Evolutionary conservation across 1,284 basidiomycete genomes (phyloP).

Genomic region (Leccinum pachyderme): DNA sequence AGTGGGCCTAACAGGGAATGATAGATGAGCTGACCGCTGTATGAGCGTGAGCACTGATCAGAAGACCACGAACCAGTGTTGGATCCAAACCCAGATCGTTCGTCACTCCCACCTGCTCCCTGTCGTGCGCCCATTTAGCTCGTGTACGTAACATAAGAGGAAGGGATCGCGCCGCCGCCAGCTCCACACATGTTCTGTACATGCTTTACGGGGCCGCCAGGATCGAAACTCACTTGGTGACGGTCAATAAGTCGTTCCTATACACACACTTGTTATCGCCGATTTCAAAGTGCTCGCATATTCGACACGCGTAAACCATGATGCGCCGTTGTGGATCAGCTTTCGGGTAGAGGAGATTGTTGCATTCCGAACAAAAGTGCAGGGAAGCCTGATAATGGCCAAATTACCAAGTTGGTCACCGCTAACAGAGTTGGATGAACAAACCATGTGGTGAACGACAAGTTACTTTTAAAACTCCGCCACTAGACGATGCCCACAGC

Average conservation of each 20-base stretch:
- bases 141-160: not conserved
- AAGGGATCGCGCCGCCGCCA: constrained; percentile 12
- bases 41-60: not conserved
- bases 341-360: constrained; percentile 92
- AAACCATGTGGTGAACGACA: constrained; percentile 22
- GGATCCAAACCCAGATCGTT: constrained; percentile 89
- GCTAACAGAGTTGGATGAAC: constrained; percentile 15
- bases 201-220: not conserved
- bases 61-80: constrained; percentile 64
- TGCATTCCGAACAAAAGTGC: constrained; percentile 89
- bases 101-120: constrained; percentile 91
- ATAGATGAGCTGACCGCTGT: not conserved
- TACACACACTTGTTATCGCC: constrained; percentile 90
- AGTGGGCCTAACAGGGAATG: constrained; percentile 56
- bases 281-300: constrained; percentile 87
- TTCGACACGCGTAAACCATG: constrained; percentile 92
- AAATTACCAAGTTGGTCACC: not conserved
- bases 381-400: constrained; percentile 59
- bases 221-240: constrained; percentile 74
- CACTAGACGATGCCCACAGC: constrained; percentile 6
- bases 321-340: constrained; percentile 84
- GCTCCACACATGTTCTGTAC: not conserved
- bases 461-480: constrained; percentile 31
- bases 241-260: constrained; percentile 89
- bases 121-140: constrained; percentile 33